Evolutionary conservation across 441 rosid genomes (phyloP), one percentile per base, ranked within the genome.

Genomic region (Viola pubescens): DNA sequence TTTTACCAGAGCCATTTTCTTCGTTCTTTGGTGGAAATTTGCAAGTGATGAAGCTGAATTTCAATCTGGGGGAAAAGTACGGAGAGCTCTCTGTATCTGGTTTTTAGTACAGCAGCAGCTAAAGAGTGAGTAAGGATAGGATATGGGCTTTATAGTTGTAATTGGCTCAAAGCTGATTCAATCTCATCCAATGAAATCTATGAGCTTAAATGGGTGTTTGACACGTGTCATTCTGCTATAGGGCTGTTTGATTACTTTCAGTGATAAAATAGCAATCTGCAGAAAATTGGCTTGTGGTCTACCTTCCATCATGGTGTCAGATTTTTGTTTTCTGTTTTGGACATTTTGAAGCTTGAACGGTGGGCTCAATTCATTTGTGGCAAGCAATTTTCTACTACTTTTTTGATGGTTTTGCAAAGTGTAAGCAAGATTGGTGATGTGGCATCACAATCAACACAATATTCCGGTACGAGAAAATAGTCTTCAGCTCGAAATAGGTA

Each of bases 1-100:
- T 73, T 87, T 91, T 34, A 84, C 77, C 3, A 91, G 77, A 13
- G 95, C 88, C 98, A 91, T 85, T 79, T 60, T 41, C 56, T 41
- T 4, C 2, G 56, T 3, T 26, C 53, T 56, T 6, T 4, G 5
- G 14, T 19, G 41, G 58, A 12, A 26, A 37, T 5, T 11, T 19
- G 16, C 26, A 12, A 7, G 40, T 16, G 10, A 58, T 6, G 38
- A n/a, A 34, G 6, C 26, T 7, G 10, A 11, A 14, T 12, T 16
- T 9, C 58, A 3, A 12, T 37, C 6, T 7, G 16, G 5, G 11
- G 44, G 8, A 48, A 10, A 38, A 0, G 9, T 0, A 12, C 10
- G 56, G 38, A 1, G 50, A 26, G 34, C 34, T 26, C 34, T 26
- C 34, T 26, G 34, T 26, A 26, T 26, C 34, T 26, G 3, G 34